phyloP scores from a whole-genome alignment of 176 grass and related monocot species.

The Oryza punctata region DNA sequence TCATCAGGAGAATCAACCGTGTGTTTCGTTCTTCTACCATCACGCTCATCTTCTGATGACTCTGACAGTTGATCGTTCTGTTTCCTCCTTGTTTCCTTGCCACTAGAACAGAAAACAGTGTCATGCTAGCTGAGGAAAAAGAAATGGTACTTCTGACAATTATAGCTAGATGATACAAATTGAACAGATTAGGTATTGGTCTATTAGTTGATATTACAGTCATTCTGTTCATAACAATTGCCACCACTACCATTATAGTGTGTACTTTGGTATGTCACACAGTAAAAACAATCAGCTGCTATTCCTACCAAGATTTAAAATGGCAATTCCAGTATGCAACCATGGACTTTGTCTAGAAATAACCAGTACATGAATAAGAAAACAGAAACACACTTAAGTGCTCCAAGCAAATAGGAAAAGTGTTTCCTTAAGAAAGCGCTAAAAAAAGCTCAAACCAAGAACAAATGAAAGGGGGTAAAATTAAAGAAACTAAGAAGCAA shows the following conservation, averaged over 20 bases:
- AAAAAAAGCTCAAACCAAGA: neutral
- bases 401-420: neutral
- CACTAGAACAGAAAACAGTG: slow-evolving; percentile 42
- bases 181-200: neutral
- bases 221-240: slow-evolving; percentile 8
- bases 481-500: slow-evolving; percentile 19
- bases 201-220: neutral
- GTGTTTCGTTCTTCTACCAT: slow-evolving; percentile 29
- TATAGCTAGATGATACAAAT: neutral
- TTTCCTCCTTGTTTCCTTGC: slow-evolving; percentile 42
- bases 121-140: slow-evolving; percentile 27
- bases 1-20: slow-evolving; percentile 20
- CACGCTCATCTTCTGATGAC: slow-evolving; percentile 50
- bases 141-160: neutral
- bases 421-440: neutral
- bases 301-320: slow-evolving; percentile 11
- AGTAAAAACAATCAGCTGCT: neutral
- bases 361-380: slow-evolving; percentile 7
- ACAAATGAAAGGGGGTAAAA: neutral
- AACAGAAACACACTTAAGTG: neutral
- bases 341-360: neutral
- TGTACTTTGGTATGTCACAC: neutral
- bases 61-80: slow-evolving; percentile 28
- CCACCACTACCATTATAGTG: neutral
- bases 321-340: neutral